These are phyloP conservation scores for Cyphellophora attinorum DNA, from an alignment of 2,329 filamentous ascomycete genomes.

Conservation along the genomic window DNA sequence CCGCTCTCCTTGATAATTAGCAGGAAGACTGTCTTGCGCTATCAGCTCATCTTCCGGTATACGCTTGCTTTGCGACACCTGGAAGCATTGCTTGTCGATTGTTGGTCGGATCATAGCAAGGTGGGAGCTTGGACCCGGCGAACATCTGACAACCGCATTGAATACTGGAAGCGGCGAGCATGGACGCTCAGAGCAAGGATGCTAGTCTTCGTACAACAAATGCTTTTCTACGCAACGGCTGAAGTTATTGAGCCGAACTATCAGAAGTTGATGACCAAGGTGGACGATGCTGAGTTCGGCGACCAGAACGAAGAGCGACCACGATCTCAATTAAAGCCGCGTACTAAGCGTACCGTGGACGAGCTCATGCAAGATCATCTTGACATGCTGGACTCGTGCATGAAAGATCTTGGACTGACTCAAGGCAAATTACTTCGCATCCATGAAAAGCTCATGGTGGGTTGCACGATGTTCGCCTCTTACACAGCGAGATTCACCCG, in stretches of 20 bases:
- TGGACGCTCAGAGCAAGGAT: constrained; percentile 89
- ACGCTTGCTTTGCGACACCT: constrained; percentile 81
- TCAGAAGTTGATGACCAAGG: constrained; percentile 81
- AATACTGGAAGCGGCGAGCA: constrained; percentile 85
- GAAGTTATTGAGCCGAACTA: constrained; percentile 98
- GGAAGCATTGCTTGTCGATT: constrained; percentile 74
- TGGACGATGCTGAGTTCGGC: constrained; percentile 50
- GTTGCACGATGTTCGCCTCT: constrained; percentile 85
- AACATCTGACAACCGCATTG: constrained; percentile 61
- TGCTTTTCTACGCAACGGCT: constrained; percentile 91
- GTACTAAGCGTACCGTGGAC: constrained; percentile 68
- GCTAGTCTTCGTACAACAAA: constrained; percentile 93
- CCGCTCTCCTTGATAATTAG: constrained; percentile 92
- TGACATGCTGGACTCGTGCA: constrained; percentile 91
- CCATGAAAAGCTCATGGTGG: constrained; percentile 93
- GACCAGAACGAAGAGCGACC: constrained; percentile 9
- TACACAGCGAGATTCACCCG: constrained; percentile 81
- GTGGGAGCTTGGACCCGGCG: constrained; percentile 73
- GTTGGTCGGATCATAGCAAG: constrained; percentile 85
- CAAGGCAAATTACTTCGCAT: constrained; percentile 92
- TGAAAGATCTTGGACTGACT: constrained; percentile 98
- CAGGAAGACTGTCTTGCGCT: constrained; percentile 91
- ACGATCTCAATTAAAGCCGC: constrained; percentile 22
- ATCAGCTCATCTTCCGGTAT: constrained; percentile 93
- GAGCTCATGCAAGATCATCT: constrained; percentile 99